These are phyloP conservation scores for Colletotrichum cordylinicola DNA, from an alignment of 2,329 filamentous ascomycete genomes.

Conservation along the genomic window DNA sequence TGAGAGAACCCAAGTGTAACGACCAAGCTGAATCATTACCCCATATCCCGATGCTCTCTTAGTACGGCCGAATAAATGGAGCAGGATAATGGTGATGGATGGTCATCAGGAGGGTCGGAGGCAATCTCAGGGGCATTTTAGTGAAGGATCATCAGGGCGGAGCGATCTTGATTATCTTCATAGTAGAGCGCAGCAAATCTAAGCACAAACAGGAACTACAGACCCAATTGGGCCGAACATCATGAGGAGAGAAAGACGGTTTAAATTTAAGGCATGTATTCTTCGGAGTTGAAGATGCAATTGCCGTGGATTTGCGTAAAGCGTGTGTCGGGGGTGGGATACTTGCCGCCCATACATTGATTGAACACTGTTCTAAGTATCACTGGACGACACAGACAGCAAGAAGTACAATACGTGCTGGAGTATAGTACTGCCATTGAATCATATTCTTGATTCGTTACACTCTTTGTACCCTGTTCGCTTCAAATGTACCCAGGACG, in stretches of 20 bases:
- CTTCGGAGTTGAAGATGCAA: neutral
- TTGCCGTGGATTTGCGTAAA: neutral
- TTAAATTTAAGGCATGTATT: neutral
- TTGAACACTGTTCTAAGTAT: rapidly evolving
- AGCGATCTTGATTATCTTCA: neutral
- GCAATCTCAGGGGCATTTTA: rapidly evolving
- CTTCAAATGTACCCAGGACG: neutral
- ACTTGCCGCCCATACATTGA: neutral
- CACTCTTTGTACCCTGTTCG: neutral
- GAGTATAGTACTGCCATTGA: no score
- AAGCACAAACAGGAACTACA: no score
- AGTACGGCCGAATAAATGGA: neutral
- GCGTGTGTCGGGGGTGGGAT: neutral
- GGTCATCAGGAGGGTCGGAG: rapidly evolving
- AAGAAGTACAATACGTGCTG: no score
- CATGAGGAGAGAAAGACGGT: rapidly evolving
- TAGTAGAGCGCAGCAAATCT: neutral
- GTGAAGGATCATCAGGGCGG: neutral
- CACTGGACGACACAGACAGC: neutral
- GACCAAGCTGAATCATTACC: rapidly evolving
- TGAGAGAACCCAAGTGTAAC: rapidly evolving
- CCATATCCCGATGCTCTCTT: rapidly evolving
- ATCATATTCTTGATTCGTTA: neutral
- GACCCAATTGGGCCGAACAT: rapidly evolving
- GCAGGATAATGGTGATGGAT: neutral